Evolutionary conservation across 2,329 filamentous ascomycete species (phyloP).

Genomic region (Monilinia polystroma): DNA sequence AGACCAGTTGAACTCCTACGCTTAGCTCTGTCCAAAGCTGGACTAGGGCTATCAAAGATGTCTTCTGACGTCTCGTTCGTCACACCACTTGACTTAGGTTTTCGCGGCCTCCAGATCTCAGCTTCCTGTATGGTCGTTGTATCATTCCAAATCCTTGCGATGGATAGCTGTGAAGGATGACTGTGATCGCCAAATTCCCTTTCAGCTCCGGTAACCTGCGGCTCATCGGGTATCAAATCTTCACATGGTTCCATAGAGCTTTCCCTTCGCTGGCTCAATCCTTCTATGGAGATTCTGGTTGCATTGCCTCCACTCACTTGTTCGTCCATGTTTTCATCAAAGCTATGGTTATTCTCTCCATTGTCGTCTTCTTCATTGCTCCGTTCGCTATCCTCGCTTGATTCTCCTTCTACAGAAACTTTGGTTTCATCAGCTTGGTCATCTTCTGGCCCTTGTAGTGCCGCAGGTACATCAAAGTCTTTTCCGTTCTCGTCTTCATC

Average conservation of each 20-base stretch:
- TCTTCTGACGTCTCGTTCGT: constrained; percentile 31
- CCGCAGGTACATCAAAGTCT: background rate
- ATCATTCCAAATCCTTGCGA: background rate
- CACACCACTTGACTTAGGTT: constrained; percentile 22
- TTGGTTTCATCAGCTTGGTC: background rate
- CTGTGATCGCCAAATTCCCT: background rate
- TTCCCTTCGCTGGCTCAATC: background rate
- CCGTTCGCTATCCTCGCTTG: background rate
- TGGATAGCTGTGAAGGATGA: background rate
- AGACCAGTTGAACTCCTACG: constrained; percentile 10
- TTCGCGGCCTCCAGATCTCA: constrained; percentile 26
- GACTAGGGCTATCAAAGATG: constrained; percentile 26
- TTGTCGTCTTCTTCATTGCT: background rate
- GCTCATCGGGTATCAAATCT: background rate
- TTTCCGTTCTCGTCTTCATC: background rate
- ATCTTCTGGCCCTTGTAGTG: background rate
- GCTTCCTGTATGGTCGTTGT: constrained; percentile 1
- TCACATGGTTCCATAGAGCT: background rate
- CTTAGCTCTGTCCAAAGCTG: background rate
- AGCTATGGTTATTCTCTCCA: background rate
- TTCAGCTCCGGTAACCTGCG: constrained; percentile 5
- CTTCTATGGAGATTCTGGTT: background rate
- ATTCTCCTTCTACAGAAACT: background rate
- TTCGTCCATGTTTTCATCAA: background rate
- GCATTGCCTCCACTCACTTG: background rate